A percentile compares a stretch with the other conserved stretches of the same genome.
Conservation (phyloP, 2,329 filamentous ascomycete species). For the Venturia carpophila region DNA sequence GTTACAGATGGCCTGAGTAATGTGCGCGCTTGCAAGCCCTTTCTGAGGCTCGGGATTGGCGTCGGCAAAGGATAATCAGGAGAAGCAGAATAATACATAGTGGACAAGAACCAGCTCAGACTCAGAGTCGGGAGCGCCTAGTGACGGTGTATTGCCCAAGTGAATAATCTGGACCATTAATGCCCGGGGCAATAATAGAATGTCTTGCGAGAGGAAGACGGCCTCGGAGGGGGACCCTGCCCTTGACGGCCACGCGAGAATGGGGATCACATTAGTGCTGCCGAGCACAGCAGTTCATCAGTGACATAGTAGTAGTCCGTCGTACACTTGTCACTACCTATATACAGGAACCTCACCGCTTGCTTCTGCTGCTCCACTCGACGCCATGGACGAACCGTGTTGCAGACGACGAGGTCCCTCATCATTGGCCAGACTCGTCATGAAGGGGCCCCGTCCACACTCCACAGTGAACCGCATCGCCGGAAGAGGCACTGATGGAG, state of each 20-base stretch:
- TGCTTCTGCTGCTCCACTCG: not conserved
- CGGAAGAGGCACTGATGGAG: not conserved
- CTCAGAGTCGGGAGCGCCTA: not conserved
- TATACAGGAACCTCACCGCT: not conserved
- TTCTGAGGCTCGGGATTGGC: not conserved
- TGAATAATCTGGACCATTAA: not conserved
- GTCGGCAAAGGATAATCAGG: not conserved
- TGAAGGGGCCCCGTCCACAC: not conserved
- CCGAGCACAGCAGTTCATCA: slow-evolving; percentile 5
- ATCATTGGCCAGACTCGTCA: not conserved
- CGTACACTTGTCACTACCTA: too few relatives aligned
- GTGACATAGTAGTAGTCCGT: not conserved
- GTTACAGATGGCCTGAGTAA: not conserved
- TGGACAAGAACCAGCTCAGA: not conserved
- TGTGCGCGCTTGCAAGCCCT: not conserved
- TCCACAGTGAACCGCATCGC: not conserved
- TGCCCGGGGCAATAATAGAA: not conserved
- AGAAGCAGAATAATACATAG: too few relatives aligned
- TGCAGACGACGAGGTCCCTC: not conserved
- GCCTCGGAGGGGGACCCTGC: too few relatives aligned
- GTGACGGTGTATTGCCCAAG: not conserved
- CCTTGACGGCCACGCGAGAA: slow-evolving; percentile 12
- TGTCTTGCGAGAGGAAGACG: too few relatives aligned
- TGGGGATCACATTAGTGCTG: not conserved
- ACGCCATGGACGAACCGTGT: not conserved